These are phyloP conservation scores for Rutidosis leptorrhynchoides DNA, from an alignment of 129 eudicot species.

Conservation along the genomic window DNA sequence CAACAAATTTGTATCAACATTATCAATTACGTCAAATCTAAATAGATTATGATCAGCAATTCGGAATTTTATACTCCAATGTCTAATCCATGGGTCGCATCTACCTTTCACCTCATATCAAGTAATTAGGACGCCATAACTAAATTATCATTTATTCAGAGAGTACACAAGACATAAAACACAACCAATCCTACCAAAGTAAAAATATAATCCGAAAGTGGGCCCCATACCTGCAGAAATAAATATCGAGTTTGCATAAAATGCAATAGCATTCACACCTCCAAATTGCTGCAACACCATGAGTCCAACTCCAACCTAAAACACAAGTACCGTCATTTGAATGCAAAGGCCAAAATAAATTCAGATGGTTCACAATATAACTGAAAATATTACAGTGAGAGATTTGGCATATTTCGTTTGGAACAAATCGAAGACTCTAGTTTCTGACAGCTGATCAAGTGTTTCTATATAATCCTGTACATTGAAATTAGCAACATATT, in stretches of 20 bases:
- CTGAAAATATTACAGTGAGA: conserved; percentile 46
- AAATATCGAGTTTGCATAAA: conserved; percentile 71
- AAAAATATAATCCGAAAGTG: not conserved
- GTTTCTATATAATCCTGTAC: conserved; percentile 78
- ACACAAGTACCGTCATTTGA: conserved; percentile 18
- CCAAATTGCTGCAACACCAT: conserved; percentile 83
- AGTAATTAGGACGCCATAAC: not conserved
- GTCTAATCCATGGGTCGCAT: not conserved
- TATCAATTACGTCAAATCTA: not conserved
- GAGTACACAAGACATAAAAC: not conserved
- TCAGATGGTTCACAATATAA: not conserved
- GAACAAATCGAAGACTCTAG: conserved; percentile 51
- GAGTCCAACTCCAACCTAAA: conserved; percentile 75
- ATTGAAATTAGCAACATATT: not conserved
- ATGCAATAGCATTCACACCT: conserved; percentile 72
- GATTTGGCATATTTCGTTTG: conserved; percentile 68
- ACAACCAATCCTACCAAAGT: not conserved
- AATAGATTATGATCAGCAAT: not conserved
- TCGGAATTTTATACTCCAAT: not conserved
- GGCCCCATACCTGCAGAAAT: conserved; percentile 59
- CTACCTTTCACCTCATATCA: not conserved
- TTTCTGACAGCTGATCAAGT: conserved; percentile 46
- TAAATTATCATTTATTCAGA: not conserved
- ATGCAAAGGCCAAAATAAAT: not conserved
- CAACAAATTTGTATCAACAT: not conserved